These are phyloP conservation scores for Dysphania ambrosioides DNA, from an alignment of 148 eudicot species.

Conservation along the genomic window DNA sequence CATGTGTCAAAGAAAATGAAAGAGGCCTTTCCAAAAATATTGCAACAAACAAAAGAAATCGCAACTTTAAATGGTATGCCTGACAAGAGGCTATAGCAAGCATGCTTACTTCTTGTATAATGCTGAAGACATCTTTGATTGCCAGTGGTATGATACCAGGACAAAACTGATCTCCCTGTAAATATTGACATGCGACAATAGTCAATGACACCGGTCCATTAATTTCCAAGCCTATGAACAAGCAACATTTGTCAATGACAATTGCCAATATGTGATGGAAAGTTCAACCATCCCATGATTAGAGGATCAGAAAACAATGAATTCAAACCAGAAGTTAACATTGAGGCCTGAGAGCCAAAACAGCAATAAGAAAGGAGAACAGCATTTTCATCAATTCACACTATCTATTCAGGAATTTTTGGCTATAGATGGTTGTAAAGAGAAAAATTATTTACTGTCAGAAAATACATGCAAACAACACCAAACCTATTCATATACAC, in stretches of 20 bases:
- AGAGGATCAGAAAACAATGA: not conserved
- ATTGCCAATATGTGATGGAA: not conserved
- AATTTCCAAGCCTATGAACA: not conserved
- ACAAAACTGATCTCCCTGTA: constrained; percentile 83
- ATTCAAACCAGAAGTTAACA: not conserved
- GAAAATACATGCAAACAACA: not conserved
- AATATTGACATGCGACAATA: constrained; percentile 4
- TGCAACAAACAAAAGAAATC: too few relatives aligned
- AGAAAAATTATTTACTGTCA: not conserved
- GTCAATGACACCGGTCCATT: not conserved
- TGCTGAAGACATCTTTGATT: constrained; percentile 98
- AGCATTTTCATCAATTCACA: not conserved
- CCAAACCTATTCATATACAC: too few relatives aligned
- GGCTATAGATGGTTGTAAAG: not conserved
- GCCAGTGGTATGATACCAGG: constrained; percentile 96
- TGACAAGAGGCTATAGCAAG: constrained; percentile 10
- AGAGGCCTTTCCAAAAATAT: too few relatives aligned
- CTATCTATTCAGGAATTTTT: not conserved
- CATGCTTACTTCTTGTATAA: constrained; percentile 89
- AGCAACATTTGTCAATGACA: constrained; percentile 2
- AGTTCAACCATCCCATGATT: not conserved
- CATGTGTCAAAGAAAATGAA: too few relatives aligned
- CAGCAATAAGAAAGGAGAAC: not conserved
- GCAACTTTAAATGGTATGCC: constrained; percentile 9
- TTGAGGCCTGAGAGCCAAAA: not conserved